phyloP scores from a whole-genome alignment of 257 asterid genomes.

The Penstemon davidsonii region DNA sequence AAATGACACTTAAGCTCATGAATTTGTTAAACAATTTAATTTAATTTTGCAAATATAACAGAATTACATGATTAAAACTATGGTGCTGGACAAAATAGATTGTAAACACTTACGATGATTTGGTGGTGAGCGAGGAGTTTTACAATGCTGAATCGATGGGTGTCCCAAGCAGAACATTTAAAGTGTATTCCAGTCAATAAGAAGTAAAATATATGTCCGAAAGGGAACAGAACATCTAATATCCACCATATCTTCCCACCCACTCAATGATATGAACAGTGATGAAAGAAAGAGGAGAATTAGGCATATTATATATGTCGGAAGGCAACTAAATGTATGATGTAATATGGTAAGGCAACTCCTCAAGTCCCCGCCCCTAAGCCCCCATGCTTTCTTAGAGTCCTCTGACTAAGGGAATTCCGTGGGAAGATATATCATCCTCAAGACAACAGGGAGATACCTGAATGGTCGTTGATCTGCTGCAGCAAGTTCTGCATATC shows the following conservation, averaged over 20 bases:
- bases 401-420: not conserved
- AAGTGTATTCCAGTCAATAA: not conserved
- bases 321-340: not conserved
- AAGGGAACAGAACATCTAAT: not conserved
- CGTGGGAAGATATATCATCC: not conserved
- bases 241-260: not conserved
- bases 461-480: constrained; percentile 73
- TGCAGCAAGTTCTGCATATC: constrained; percentile 57
- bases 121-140: not conserved
- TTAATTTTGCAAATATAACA: not conserved
- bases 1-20: too few relatives aligned
- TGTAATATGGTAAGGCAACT: not conserved
- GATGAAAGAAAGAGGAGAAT: not conserved
- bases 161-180: not conserved
- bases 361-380: not conserved
- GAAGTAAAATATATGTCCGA: not conserved
- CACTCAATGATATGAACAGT: not conserved
- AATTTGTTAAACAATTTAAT: too few relatives aligned
- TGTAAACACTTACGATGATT: not conserved
- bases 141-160: not conserved
- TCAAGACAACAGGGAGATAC: constrained; percentile 29
- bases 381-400: not conserved
- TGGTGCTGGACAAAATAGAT: not conserved
- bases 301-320: not conserved
- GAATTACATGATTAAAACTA: not conserved